Evolutionary conservation across 208 protist species (phyloP), one percentile per base, ranked within the genome.

Genomic region (Leishmania braziliensis): DNA sequence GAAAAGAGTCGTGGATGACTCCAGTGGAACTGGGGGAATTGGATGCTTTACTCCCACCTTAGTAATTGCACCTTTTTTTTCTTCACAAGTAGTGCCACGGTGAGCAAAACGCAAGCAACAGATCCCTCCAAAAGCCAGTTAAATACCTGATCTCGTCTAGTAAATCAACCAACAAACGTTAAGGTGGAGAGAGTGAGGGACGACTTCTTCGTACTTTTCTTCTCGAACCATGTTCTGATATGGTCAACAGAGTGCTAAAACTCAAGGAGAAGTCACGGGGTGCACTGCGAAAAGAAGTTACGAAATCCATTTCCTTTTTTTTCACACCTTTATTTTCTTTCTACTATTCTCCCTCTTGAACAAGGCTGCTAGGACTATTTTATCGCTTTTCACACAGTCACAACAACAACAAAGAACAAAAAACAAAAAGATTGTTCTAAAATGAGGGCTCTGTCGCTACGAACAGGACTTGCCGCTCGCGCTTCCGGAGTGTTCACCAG

Each of bases 1-100:
- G 94, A 43, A 83, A 84, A 66, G 92, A 96, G 71, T 91, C 90
- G 9, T 91, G 89, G 73, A 92, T 97, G 89, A 96, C 91, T 26
- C 88, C 94, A 6, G 89, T 97, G 43, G 92, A 95, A 54, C 88
- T 97, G 77, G 84, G 82, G 20, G 92, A 97, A 78, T 80, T 97
- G 65, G 92, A 97, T 80, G 66, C 50, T 48, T 85, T 97, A n/a
- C 84, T 97, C 14, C 94, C 94, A 46, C 85, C 89, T 0, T 93
- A 85, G 79, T 79, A 60, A n/a, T 58, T 53, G 60, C 68, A 81
- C 54, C 63, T 46, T 54, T 86, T 82, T n/a, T 65, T n/a, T 71
- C 16, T 50, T 46, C 18, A 50, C 26, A 72, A 50, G 33, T n/a
- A 72, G 43, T 51, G 20, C 3, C 26, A 54, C 26, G 1, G 2